Evolutionary conservation across 306 rosid species (phyloP), one percentile per base, ranked within the genome.

Genomic region (Cicer arietinum): DNA sequence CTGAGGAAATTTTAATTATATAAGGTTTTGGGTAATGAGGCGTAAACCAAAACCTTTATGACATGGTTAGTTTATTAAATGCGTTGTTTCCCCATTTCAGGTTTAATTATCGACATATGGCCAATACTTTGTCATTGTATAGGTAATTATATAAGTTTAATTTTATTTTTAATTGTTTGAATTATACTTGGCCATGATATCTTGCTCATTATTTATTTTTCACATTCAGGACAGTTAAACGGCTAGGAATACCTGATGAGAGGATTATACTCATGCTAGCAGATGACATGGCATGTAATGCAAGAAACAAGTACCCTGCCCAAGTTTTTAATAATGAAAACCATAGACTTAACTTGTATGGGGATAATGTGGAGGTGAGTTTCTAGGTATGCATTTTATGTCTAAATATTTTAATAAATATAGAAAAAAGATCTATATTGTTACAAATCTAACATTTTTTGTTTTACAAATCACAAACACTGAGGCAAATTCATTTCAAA

Each of bases 101-200:
- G 99, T 94, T 94, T 84, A 92, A 94, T 64, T 94, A 94, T 71
- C 83, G 99, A 67, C 99, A 94, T 69, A 94, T 94, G 99, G 99
- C 99, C 71, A 94, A 94, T 76, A 92, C 99, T 37, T 70, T 94
- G 71, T 94, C 97, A 50, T 81, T 94, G 82, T 94, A 94, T 60
- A 85, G 97, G 98, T 85, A 76, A 62, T 79, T 39, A 67, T 77
- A 50, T 65, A 61, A 60, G 60, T 77, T 78, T 16, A 3, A 9
- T 17, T 11, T 67, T 80, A 16, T 44, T 42, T 77, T 75, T 11
- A 44, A 53, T 25, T 53, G 6, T 64, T 60, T 13, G n/a, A 60
- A 6, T 50, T 44, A 8, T 71, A 47, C 50, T 10, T 42, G 43
- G 65, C 37, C 40, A 47, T 77, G 57, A 53, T 71, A 35, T 17